A percentile compares a stretch with the other conserved stretches of the same genome.
Evolutionary conservation across 352 stramenopile genomes (phyloP).

Genomic region (Ophiocytium majus): DNA sequence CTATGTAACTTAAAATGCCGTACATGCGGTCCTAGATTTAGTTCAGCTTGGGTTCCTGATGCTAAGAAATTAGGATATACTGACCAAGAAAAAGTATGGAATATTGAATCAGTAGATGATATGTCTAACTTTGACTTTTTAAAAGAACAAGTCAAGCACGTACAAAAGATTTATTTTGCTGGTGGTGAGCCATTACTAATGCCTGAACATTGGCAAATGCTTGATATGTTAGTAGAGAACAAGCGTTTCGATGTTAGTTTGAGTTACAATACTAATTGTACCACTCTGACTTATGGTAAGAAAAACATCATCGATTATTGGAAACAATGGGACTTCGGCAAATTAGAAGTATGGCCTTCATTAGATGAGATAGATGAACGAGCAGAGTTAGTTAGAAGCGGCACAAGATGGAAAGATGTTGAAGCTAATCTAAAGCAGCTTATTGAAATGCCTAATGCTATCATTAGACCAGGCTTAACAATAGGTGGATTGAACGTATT

Average conservation of each 20-base stretch:
- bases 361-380: background rate
- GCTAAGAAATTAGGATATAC: no score
- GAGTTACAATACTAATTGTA: slow-evolving; percentile 14
- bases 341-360: background rate
- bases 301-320: background rate
- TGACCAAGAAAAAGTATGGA: no score
- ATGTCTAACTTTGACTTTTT: slow-evolving; percentile 11
- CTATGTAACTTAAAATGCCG: no score
- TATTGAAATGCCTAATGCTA: no score
- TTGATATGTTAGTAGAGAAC: background rate
- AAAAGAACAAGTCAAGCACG: background rate
- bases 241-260: background rate
- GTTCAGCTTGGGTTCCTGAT: no score
- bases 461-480: no score
- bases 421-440: no score
- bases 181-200: background rate
- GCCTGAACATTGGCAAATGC: background rate
- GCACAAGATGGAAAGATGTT: background rate
- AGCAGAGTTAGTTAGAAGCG: background rate
- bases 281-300: background rate
- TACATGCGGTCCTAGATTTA: no score
- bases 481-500: no score
- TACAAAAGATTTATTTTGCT: background rate
- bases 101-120: no score
- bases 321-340: slow-evolving; percentile 7